These are phyloP conservation scores for Trifolium subterraneum DNA, from an alignment of 306 rosid genomes.

Conservation along the genomic window DNA sequence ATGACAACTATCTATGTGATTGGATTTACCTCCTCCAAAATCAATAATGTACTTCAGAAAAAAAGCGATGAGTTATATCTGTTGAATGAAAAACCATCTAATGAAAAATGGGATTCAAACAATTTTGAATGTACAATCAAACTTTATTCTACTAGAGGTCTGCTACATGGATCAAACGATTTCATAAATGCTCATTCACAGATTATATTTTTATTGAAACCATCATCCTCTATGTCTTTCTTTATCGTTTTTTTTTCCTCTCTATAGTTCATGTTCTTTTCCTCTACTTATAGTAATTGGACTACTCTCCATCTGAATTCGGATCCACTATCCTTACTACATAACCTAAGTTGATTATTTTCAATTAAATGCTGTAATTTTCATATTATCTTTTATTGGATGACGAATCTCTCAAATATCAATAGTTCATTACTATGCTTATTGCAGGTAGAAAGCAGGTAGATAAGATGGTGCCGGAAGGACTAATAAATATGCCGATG, in stretches of 20 bases:
- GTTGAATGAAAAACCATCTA: conserved; percentile 20
- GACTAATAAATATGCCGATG: conserved; percentile 43
- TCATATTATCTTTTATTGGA: no score
- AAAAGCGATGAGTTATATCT: not conserved
- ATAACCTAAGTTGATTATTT: not conserved
- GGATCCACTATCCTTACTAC: not conserved
- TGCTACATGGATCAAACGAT: not conserved
- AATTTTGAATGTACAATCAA: not conserved
- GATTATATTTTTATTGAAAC: not conserved
- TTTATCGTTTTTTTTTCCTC: not conserved
- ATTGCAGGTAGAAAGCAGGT: conserved; percentile 61
- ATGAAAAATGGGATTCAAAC: conserved; percentile 5
- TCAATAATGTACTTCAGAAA: not conserved
- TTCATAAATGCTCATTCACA: not conserved
- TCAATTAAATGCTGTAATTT: not conserved
- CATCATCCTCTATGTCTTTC: not conserved
- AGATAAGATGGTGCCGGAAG: conserved; percentile 53
- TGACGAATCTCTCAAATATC: not conserved
- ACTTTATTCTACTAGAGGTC: not conserved
- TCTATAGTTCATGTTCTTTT: not conserved
- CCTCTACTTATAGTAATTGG: not conserved
- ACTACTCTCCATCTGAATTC: not conserved
- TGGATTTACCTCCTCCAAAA: not conserved
- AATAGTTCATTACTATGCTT: conserved; percentile 12
- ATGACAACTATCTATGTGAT: not conserved